phyloP scores from a whole-genome alignment of 2,329 filamentous ascomycete species.

The Leptosphaerulina australis region DNA sequence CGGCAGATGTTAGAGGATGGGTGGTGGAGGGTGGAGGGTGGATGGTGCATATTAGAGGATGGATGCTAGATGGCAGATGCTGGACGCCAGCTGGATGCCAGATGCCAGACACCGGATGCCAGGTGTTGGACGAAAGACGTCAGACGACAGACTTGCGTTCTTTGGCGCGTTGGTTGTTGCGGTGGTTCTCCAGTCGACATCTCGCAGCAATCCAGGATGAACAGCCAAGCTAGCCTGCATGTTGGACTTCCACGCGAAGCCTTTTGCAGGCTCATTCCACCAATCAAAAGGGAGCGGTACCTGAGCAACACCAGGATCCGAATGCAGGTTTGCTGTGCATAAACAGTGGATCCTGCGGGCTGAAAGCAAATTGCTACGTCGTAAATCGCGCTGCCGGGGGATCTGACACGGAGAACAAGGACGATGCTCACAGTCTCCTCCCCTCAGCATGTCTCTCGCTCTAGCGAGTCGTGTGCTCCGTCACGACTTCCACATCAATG shows the following conservation, averaged over 20 bases:
- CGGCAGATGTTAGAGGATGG: too few species aligned
- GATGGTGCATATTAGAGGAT: too few species aligned
- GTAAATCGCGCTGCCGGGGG: conserved; percentile 10
- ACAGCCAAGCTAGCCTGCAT: conserved; percentile 1
- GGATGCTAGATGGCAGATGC: too few species aligned
- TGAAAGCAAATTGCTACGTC: conserved; percentile 15
- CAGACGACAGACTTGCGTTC: too few species aligned
- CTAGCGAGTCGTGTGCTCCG: neutral
- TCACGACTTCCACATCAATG: neutral
- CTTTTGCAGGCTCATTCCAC: neutral
- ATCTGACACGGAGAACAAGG: conserved; percentile 11
- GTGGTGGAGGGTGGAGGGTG: too few species aligned
- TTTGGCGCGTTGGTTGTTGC: neutral
- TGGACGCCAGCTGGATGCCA: too few species aligned
- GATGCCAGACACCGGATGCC: too few species aligned
- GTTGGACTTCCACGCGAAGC: conserved; percentile 14
- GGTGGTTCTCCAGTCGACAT: neutral
- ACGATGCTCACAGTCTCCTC: neutral
- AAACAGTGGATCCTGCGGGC: conserved; percentile 12
- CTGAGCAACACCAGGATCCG: conserved; percentile 17
- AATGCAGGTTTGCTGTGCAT: conserved; percentile 17
- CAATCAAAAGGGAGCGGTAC: conserved; percentile 12
- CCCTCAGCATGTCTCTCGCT: neutral
- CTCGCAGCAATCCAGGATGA: neutral
- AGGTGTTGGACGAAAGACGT: too few species aligned